Evolutionary conservation across 305 asterid species (phyloP).

Genomic region (Solanum hybrid): DNA sequence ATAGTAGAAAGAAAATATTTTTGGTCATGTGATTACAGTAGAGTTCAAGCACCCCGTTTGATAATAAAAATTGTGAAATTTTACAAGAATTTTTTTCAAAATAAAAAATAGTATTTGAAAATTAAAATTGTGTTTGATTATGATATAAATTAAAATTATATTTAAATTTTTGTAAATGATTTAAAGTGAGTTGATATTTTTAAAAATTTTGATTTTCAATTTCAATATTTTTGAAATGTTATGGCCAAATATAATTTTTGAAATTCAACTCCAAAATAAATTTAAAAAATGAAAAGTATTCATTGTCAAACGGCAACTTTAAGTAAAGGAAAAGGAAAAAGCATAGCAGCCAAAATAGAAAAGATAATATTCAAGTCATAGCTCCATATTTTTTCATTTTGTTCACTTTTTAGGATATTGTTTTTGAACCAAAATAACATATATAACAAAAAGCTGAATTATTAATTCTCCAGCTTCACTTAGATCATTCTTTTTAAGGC

Average conservation of each 20-base stretch:
- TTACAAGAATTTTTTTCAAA: no score
- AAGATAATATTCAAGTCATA: neutral
- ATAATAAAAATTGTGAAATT: no score
- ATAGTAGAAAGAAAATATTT: neutral
- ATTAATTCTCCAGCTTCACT: neutral
- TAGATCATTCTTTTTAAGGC: neutral
- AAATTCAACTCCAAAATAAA: neutral
- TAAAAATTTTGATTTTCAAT: neutral
- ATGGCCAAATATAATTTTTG: neutral
- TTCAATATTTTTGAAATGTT: neutral
- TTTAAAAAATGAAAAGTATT: neutral
- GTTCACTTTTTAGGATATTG: neutral
- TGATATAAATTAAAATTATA: neutral
- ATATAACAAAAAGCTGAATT: neutral
- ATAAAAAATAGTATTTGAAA: neutral
- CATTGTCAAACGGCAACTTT: neutral
- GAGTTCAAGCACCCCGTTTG: neutral
- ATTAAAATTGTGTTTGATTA: neutral
- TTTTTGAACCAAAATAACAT: neutral
- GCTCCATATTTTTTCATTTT: neutral
- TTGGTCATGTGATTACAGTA: neutral
- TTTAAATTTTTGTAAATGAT: neutral
- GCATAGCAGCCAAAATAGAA: neutral
- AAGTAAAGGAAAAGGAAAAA: neutral
- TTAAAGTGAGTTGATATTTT: neutral